Percentiles rank a stretch among this genome's conserved stretches.
phyloP scores from a whole-genome alignment of 2,329 filamentous ascomycete genomes.

The Xylariaceae sp. region DNA sequence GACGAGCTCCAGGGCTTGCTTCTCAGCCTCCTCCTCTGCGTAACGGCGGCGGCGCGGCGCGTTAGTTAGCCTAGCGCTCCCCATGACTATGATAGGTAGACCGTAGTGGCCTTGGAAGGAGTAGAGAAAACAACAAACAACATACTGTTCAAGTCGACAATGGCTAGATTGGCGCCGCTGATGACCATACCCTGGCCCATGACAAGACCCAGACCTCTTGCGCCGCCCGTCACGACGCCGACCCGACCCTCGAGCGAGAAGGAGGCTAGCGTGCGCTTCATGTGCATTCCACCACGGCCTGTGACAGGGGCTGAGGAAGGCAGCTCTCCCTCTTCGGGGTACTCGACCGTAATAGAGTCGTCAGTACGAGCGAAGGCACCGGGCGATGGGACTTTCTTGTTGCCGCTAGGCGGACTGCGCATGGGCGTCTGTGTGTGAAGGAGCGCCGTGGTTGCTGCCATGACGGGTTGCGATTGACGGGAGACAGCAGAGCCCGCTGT shows the following conservation, averaged over 20 bases:
- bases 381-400: conserved; percentile 32
- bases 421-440: conserved; percentile 26
- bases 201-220: conserved; percentile 80
- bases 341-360: conserved; percentile 69
- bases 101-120: too few relatives aligned
- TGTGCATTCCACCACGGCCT: conserved; percentile 73
- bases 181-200: conserved; percentile 90
- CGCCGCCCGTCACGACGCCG: conserved; percentile 83
- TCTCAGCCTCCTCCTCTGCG: conserved; percentile 74
- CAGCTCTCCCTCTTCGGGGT: conserved; percentile 68
- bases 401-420: conserved; percentile 23
- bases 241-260: conserved; percentile 85
- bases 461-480: conserved; percentile 17
- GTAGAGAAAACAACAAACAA: conserved; percentile 17
- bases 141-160: conserved; percentile 89
- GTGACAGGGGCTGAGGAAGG: conserved; percentile 65
- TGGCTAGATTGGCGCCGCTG: conserved; percentile 81
- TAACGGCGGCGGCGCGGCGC: background rate
- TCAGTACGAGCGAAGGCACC: conserved; percentile 77
- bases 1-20: conserved; percentile 68
- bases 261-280: conserved; percentile 75
- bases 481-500: conserved; percentile 16
- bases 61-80: too few relatives aligned
- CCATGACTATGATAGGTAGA: too few relatives aligned
- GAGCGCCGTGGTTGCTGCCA: conserved; percentile 11